phyloP scores from a whole-genome alignment of 768 basidiomycete genomes.

The Chalciporus sphaerocephalus region DNA sequence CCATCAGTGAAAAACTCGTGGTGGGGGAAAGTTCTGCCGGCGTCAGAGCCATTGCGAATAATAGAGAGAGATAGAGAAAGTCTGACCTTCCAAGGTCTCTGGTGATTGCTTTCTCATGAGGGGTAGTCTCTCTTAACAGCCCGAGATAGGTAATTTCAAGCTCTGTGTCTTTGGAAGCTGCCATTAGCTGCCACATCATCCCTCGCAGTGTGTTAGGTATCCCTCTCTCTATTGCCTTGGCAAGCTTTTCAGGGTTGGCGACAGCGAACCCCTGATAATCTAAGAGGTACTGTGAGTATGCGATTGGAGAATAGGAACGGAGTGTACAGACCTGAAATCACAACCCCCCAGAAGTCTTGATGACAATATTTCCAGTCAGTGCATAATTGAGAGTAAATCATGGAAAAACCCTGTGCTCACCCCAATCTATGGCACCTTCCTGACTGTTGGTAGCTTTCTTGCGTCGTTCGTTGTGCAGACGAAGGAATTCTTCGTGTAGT shows the following conservation, averaged over 20 bases:
- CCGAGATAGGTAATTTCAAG: conserved; percentile 80
- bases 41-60: conserved; percentile 8
- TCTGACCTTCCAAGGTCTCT: conserved; percentile 82
- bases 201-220: conserved; percentile 85
- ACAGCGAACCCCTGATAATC: conserved; percentile 90
- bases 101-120: conserved; percentile 91
- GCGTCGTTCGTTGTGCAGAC: conserved; percentile 55
- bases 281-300: conserved; percentile 23
- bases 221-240: conserved; percentile 86
- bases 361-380: conserved; percentile 7
- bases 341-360: conserved; percentile 90
- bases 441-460: conserved; percentile 34
- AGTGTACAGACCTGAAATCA: conserved; percentile 67
- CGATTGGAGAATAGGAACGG: background rate
- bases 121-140: conserved; percentile 76
- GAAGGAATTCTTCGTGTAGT: conserved; percentile 72
- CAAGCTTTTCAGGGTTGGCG: conserved; percentile 71
- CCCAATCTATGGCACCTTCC: conserved; percentile 69
- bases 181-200: conserved; percentile 98
- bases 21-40: conserved; percentile 84
- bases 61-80: background rate
- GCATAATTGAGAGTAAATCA: background rate
- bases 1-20: conserved; percentile 95
- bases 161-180: conserved; percentile 87
- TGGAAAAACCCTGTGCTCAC: conserved; percentile 36